Base-by-base conservation (phyloP, 2,329 filamentous ascomycete species). In the Epichloe sylvatica region DNA sequence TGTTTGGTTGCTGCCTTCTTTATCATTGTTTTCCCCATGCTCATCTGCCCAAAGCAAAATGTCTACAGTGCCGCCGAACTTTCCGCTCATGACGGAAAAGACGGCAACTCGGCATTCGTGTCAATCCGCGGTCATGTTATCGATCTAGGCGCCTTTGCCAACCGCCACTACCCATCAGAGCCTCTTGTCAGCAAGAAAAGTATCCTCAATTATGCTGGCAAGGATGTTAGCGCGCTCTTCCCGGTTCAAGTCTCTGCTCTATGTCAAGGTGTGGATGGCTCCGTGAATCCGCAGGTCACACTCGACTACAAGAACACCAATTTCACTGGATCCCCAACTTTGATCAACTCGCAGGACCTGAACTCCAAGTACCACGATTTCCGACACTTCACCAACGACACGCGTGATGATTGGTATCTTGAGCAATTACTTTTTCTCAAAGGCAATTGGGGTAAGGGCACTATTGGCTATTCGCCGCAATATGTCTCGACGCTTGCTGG, bases 291-390 rank as follows among this genome's bases (percentile, higher is more conserved):
- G 3, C 76, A 80, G 40, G 86, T 98, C n/a, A 83, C 84, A 44
- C 75, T 98, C 30, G 84, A 91, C 65, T 97, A 91, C 68, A 81
- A 81, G 55, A 79, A 75, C 37, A 80, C 79, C 53, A 98, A 98
- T 65, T 74, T 83, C 49, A 79, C 80, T 13, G 83, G 83, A 17
- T 76, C 79, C 12, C 78, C 81, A 19, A 77, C 70, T 21, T 70
- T 85, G 23, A 76, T 88, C 63, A 80, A 75, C 59, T 71, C 67
- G 33, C 74, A 76, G 4, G 90, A 97, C 60, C 55, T 73, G 21
- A 94, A 96, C 60, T 72, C 81, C 21, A 71, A 78, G 54, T 98
- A 94, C 63, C 92, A 98, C 61, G 92, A 98, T 64, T 98, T 98
- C 78, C 81, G 92, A 52, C 81, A 77, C 61, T 89, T 79, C 61